Conservation (phyloP, 169 alveolate species). For the Eimeria praecox region DNA sequence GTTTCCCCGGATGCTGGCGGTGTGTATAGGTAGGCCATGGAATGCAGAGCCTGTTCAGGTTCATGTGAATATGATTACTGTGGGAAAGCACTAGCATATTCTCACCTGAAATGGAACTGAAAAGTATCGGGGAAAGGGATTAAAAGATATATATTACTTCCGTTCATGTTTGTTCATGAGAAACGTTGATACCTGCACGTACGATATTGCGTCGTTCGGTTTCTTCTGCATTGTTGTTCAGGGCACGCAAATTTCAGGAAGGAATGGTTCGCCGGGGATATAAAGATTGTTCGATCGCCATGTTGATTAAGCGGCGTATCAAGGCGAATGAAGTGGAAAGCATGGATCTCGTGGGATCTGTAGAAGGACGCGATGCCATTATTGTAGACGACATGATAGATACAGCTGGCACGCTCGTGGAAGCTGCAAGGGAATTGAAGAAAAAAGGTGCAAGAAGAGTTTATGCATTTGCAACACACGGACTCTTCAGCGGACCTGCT, state of each 20-base stretch:
- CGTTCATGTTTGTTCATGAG: background rate
- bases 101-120: background rate
- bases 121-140: too few relatives aligned
- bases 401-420: conserved; percentile 98
- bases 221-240: background rate
- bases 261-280: conserved; percentile 86
- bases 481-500: conserved; percentile 95
- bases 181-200: background rate
- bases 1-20: conserved; percentile 98
- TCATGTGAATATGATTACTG: background rate
- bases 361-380: conserved; percentile 95
- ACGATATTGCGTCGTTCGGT: background rate
- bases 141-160: too few relatives aligned
- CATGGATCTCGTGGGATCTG: conserved; percentile 97
- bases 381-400: conserved; percentile 99
- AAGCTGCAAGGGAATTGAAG: conserved; percentile 96
- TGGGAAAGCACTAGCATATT: background rate
- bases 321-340: conserved; percentile 91
- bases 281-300: conserved; percentile 84
- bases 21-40: conserved; percentile 66
- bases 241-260: conserved; percentile 94
- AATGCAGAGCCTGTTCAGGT: background rate
- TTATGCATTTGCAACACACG: conserved; percentile 98
- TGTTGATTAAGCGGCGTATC: conserved; percentile 87
- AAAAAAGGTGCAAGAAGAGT: conserved; percentile 96